Evolutionary conservation across 441 rosid species (phyloP).

Genomic region (Adansonia rubrostipa): DNA sequence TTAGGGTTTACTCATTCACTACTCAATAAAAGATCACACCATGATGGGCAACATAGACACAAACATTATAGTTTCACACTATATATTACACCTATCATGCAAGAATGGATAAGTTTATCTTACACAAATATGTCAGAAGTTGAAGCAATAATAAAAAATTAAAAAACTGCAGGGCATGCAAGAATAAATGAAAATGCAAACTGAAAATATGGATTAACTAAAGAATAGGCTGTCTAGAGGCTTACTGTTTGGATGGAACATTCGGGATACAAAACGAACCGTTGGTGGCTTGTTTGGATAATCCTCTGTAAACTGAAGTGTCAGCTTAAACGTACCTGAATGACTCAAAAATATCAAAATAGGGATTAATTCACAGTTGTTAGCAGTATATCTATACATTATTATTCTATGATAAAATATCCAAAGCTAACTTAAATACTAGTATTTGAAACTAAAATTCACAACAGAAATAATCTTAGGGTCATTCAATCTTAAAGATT

Average conservation of each 20-base stretch:
- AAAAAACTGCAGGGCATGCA: not conserved
- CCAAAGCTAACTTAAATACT: not conserved
- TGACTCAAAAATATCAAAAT: conserved; percentile 22
- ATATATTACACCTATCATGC: not conserved
- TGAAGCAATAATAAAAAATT: not conserved
- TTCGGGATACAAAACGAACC: conserved; percentile 73
- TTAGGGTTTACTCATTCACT: not conserved
- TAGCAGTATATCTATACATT: not conserved
- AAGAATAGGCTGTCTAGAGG: not conserved
- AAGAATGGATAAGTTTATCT: not conserved
- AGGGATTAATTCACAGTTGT: not conserved
- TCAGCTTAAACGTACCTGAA: conserved; percentile 71
- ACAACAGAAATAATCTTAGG: not conserved
- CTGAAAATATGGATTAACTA: no score
- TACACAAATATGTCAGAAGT: not conserved
- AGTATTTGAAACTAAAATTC: not conserved
- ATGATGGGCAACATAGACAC: not conserved
- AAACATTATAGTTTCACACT: not conserved
- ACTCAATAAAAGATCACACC: not conserved
- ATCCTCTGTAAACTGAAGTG: conserved; percentile 70
- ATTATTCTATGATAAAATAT: no score
- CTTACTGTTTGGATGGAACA: conserved; percentile 85
- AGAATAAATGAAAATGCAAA: not conserved
- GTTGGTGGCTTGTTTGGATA: conserved; percentile 80
- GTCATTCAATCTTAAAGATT: not conserved